Conservation (phyloP, 192 early-diverging fungal species). For the Thoreauomyces humboldtii region DNA sequence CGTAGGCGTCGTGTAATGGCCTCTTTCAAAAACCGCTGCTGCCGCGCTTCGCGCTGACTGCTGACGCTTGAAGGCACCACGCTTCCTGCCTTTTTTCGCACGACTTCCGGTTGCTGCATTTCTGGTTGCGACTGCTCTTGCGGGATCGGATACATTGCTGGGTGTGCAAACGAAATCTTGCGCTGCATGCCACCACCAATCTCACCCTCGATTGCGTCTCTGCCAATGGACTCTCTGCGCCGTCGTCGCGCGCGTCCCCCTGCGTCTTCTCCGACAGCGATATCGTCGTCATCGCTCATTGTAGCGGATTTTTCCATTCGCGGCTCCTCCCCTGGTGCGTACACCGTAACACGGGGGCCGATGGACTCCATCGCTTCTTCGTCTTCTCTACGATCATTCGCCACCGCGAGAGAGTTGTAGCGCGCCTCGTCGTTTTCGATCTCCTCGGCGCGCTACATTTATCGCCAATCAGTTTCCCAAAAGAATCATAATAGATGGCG, state of each 20-base stretch:
- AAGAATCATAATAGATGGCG: too few species aligned
- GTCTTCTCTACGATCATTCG: not conserved
- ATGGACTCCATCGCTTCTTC: not conserved
- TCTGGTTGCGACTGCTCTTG: too few species aligned
- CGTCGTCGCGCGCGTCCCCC: not conserved
- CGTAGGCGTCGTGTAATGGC: not conserved
- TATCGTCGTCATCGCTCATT: not conserved
- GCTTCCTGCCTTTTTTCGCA: not conserved
- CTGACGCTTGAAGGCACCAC: slow-evolving; percentile 9
- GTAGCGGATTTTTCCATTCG: not conserved
- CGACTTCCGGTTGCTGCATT: too few species aligned
- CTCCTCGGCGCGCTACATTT: slow-evolving; percentile 22
- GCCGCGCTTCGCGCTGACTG: slow-evolving; percentile 9
- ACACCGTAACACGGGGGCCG: not conserved
- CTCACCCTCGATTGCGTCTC: not conserved
- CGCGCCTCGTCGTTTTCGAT: slow-evolving; percentile 22
- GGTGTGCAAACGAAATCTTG: slow-evolving; percentile 3
- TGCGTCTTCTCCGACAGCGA: slow-evolving; percentile 7
- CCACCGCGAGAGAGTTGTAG: not conserved
- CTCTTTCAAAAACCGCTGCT: slow-evolving; percentile 2
- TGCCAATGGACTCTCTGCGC: slow-evolving; percentile 1
- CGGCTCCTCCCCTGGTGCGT: not conserved
- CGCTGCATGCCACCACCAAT: not conserved
- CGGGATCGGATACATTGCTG: too few species aligned
- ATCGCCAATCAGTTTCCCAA: too few species aligned